phyloP scores from a whole-genome alignment of 306 rosid genomes.

The Sicyos baderoa region DNA sequence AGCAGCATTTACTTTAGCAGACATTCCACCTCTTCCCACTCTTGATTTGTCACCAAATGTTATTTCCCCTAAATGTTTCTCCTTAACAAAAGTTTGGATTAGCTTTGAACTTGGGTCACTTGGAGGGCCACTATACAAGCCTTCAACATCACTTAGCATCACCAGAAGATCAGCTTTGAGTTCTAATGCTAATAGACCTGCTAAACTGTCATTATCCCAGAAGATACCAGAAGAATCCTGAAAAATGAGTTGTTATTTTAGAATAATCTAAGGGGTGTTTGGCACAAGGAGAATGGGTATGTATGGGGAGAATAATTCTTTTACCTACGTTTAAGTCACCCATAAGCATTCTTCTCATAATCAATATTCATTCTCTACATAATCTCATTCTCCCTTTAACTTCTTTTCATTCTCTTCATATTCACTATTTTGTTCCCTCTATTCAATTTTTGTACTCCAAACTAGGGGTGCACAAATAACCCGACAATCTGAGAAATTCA shows the following conservation, averaged over 20 bases:
- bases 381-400: too few species aligned
- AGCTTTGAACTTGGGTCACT: slow-evolving; percentile 66
- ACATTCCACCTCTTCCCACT: slow-evolving; percentile 86
- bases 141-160: slow-evolving; percentile 86
- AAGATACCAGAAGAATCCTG: slow-evolving; percentile 92
- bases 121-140: slow-evolving; percentile 80
- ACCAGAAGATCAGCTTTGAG: slow-evolving; percentile 84
- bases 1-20: slow-evolving; percentile 87
- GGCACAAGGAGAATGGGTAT: too few species aligned
- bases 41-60: slow-evolving; percentile 86
- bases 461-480: too few species aligned
- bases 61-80: slow-evolving; percentile 62
- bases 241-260: slow-evolving; percentile 27
- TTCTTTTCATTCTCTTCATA: too few species aligned
- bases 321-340: too few species aligned
- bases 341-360: too few species aligned
- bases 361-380: too few species aligned
- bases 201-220: slow-evolving; percentile 93
- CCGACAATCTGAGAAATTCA: too few species aligned
- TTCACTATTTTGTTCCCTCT: too few species aligned
- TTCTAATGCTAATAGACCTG: slow-evolving; percentile 66
- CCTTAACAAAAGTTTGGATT: slow-evolving; percentile 64
- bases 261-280: slow-evolving; percentile 12
- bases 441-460: too few species aligned
- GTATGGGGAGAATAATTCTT: too few species aligned